Evolutionary conservation across 1,284 basidiomycete genomes (phyloP).

Genomic region (Cryptococcus amylolentus): DNA sequence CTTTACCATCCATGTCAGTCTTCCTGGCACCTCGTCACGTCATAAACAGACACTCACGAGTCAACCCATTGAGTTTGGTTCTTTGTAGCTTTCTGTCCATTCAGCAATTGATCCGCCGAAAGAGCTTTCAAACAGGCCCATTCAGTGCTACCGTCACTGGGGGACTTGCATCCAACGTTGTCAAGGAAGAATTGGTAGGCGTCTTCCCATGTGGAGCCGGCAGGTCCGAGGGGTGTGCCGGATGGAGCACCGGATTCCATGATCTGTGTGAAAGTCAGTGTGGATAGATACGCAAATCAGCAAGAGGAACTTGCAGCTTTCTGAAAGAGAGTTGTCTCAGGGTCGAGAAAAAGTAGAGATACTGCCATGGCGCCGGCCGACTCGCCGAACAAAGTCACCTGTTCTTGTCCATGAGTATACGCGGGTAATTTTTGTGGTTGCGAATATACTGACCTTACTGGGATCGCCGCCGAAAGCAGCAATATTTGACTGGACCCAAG

Average conservation of each 20-base stretch:
- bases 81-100: conserved; percentile 22
- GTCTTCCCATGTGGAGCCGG: conserved; percentile 27
- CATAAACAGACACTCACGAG: conserved; percentile 10
- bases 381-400: conserved; percentile 47
- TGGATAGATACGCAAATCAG: conserved; percentile 10
- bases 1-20: no score
- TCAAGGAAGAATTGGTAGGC: conserved; percentile 33
- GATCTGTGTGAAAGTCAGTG: conserved; percentile 23
- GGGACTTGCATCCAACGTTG: conserved; percentile 6
- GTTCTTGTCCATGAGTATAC: not conserved
- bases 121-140: conserved; percentile 36
- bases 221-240: conserved; percentile 27
- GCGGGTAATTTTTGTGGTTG: not conserved
- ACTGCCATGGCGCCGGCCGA: conserved; percentile 45
- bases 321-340: conserved; percentile 30
- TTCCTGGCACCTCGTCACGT: not conserved
- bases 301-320: conserved; percentile 5
- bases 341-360: conserved; percentile 35
- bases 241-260: conserved; percentile 46
- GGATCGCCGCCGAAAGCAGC: conserved; percentile 52
- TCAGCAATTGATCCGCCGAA: conserved; percentile 25
- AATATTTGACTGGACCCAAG: conserved; percentile 54
- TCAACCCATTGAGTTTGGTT: conserved; percentile 1
- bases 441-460: conserved; percentile 28
- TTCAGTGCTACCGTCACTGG: not conserved